phyloP scores from a whole-genome alignment of 169 alveolate genomes.

The Ophryocystis elektroscirrha region DNA sequence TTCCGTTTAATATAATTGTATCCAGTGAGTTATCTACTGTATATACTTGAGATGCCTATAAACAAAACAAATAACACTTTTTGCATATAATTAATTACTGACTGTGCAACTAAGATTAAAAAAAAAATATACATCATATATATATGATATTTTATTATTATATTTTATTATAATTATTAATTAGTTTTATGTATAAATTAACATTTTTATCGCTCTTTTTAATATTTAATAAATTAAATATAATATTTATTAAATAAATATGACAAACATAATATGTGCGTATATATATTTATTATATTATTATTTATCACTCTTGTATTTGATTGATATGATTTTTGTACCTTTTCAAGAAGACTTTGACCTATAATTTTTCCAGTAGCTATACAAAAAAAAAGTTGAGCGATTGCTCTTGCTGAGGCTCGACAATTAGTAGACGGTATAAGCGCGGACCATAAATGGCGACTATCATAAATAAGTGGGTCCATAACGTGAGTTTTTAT shows the following conservation, averaged over 20 bases:
- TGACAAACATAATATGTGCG: too few species aligned
- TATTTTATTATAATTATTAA: too few species aligned
- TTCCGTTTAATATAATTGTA: slow-evolving; percentile 28
- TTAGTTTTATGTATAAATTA: too few species aligned
- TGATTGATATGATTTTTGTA: too few species aligned
- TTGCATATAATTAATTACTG: slow-evolving; percentile 10
- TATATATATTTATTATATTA: too few species aligned
- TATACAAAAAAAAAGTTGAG: slow-evolving; percentile 6
- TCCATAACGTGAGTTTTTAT: slow-evolving; percentile 31
- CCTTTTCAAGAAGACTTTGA: neutral
- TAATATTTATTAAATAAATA: too few species aligned
- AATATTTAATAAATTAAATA: too few species aligned
- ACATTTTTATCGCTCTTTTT: too few species aligned
- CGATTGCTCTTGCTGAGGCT: slow-evolving; percentile 28
- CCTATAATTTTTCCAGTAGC: slow-evolving; percentile 4
- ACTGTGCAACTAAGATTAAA: slow-evolving; percentile 15
- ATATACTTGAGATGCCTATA: slow-evolving; percentile 11
- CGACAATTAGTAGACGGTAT: slow-evolving; percentile 34
- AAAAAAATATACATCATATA: too few species aligned
- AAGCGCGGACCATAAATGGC: slow-evolving; percentile 16
- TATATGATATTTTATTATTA: too few species aligned
- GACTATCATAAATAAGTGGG: slow-evolving; percentile 29
- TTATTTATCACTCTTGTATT: too few species aligned
- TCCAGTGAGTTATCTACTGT: slow-evolving; percentile 25
- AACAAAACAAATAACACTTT: slow-evolving; percentile 6